phyloP scores from a whole-genome alignment of 345 rosid genomes.

The Linum tenue region DNA sequence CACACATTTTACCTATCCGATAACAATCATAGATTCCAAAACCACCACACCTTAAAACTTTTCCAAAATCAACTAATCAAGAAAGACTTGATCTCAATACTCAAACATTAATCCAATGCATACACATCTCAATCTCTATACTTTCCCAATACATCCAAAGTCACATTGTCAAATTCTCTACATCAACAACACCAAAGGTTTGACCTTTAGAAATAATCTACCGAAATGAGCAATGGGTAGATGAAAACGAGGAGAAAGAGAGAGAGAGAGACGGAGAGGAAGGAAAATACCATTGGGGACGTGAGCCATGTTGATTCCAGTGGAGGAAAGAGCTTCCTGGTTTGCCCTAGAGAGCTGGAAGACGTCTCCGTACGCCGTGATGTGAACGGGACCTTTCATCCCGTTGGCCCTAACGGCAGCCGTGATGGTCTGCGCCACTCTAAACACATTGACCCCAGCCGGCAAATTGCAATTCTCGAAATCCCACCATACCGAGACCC shows the following conservation, averaged over 20 bases:
- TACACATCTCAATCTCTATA: no score
- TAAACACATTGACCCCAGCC: constrained; percentile 48
- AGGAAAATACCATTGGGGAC: constrained; percentile 49
- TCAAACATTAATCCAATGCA: no score
- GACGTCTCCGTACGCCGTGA: constrained; percentile 75
- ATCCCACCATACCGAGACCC: constrained; percentile 93
- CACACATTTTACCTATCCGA: no score
- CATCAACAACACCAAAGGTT: no score
- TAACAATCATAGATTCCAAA: no score
- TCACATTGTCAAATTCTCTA: no score
- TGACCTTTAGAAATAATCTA: background rate
- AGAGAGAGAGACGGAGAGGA: background rate
- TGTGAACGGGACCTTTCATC: constrained; percentile 74
- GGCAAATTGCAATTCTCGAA: constrained; percentile 79
- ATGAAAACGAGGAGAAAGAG: no score
- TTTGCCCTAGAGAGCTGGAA: constrained; percentile 52
- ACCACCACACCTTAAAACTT: no score
- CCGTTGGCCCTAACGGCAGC: constrained; percentile 56
- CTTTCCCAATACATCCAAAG: no score
- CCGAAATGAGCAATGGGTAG: background rate
- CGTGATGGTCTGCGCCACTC: constrained; percentile 43
- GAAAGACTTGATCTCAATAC: no score
- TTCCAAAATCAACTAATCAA: no score
- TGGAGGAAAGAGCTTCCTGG: constrained; percentile 63
- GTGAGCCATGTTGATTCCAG: constrained; percentile 68